Evolutionary conservation across 2,329 filamentous ascomycete genomes (phyloP).

Genomic region (Huntiella omanensis): DNA sequence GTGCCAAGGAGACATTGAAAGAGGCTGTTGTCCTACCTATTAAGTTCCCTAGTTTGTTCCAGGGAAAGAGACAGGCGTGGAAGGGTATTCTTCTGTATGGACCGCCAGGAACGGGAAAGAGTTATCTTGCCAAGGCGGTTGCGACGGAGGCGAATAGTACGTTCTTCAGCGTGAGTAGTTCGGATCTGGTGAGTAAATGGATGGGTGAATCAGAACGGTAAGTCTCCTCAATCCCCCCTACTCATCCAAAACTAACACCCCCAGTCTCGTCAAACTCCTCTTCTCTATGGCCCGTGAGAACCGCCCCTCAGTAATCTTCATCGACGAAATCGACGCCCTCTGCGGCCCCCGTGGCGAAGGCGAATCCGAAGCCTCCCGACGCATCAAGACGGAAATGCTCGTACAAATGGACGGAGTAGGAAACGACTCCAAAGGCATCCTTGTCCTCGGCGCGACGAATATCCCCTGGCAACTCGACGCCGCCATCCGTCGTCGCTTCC

Average conservation of each 20-base stretch:
- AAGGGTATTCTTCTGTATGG: slow-evolving; percentile 95
- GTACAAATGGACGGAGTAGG: slow-evolving; percentile 99
- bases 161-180: slow-evolving; percentile 96
- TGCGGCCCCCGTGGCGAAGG: slow-evolving; percentile 81
- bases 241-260: background rate
- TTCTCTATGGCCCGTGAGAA: slow-evolving; percentile 98
- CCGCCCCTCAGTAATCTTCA: slow-evolving; percentile 95
- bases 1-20: slow-evolving; percentile 89
- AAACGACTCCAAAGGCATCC: slow-evolving; percentile 79
- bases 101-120: slow-evolving; percentile 92
- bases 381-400: slow-evolving; percentile 96
- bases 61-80: slow-evolving; percentile 92
- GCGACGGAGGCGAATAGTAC: slow-evolving; percentile 97
- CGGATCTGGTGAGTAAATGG: slow-evolving; percentile 96
- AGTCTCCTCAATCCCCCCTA: slow-evolving; percentile 8
- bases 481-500: slow-evolving; percentile 88
- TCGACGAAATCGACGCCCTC: slow-evolving; percentile 92
- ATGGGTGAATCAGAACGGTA: slow-evolving; percentile 98
- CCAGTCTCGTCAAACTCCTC: slow-evolving; percentile 83
- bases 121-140: slow-evolving; percentile 90
- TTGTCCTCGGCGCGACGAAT: slow-evolving; percentile 92
- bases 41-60: slow-evolving; percentile 93
- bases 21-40: slow-evolving; percentile 96
- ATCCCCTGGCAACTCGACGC: slow-evolving; percentile 97
- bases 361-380: slow-evolving; percentile 88